Percentiles rank a stretch among this genome's conserved stretches.
phyloP scores from a whole-genome alignment of 208 protist genomes.

The Trypanosoma grayi region DNA sequence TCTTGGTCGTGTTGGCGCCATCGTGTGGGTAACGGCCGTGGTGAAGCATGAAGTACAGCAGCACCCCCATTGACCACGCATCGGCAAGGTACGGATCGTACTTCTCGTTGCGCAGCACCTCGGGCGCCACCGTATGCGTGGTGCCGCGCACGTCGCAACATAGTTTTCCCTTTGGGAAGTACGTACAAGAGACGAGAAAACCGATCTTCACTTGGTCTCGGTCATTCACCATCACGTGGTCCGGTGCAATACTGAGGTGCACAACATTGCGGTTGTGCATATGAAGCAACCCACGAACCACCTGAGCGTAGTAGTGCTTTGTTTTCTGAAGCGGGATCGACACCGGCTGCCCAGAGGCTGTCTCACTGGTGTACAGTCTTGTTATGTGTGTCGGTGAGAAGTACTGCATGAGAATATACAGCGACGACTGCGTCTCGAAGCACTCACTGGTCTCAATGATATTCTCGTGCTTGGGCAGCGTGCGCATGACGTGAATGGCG shows the following conservation, averaged over 20 bases:
- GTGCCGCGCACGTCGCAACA: constrained; percentile 70
- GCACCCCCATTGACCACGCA: constrained; percentile 77
- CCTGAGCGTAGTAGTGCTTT: constrained; percentile 57
- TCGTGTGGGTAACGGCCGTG: constrained; percentile 83
- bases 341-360: constrained; percentile 6
- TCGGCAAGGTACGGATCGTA: constrained; percentile 84
- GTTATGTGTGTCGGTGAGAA: constrained; percentile 72
- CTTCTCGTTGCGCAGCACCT: constrained; percentile 56
- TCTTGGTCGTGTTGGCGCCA: constrained; percentile 82
- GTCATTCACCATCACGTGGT: constrained; percentile 81
- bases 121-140: constrained; percentile 81
- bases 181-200: constrained; percentile 69
- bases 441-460: constrained; percentile 86
- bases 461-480: constrained; percentile 75
- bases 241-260: constrained; percentile 80
- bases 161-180: constrained; percentile 42
- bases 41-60: constrained; percentile 89
- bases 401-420: constrained; percentile 88
- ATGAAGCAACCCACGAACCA: constrained; percentile 68
- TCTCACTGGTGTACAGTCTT: constrained; percentile 51
- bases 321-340: constrained; percentile 26
- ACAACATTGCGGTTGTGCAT: constrained; percentile 73
- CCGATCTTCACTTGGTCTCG: constrained; percentile 62
- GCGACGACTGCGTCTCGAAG: constrained; percentile 72
- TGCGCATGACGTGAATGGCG: constrained; percentile 79